These are phyloP conservation scores for Artemisia tridentata DNA, from an alignment of 129 eudicot genomes.

Conservation along the genomic window DNA sequence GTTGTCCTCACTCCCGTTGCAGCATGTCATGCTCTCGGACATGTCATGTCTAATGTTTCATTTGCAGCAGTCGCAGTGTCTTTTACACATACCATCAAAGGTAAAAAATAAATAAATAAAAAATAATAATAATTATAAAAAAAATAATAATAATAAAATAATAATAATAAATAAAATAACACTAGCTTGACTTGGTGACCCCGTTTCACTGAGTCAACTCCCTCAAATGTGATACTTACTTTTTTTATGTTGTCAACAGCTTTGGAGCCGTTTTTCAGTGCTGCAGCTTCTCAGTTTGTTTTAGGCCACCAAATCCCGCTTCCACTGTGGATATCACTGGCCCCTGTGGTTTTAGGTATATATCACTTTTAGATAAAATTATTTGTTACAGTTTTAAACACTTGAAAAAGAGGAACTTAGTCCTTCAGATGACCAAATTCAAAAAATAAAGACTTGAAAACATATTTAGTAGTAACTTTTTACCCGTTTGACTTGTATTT, in stretches of 20 bases:
- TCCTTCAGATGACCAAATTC: too few relatives aligned
- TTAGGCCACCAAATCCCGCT: slow-evolving; percentile 63
- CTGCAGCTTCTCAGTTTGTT: slow-evolving; percentile 67
- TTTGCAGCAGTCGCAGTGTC: slow-evolving; percentile 75
- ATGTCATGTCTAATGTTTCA: slow-evolving; percentile 66
- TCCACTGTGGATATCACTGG: slow-evolving; percentile 58
- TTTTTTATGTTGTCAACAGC: slow-evolving; percentile 36
- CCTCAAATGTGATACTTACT: neutral
- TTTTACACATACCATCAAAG: slow-evolving; percentile 64
- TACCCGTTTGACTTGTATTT: neutral
- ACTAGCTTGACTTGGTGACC: neutral
- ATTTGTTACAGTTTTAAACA: too few relatives aligned
- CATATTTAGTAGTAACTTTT: neutral
- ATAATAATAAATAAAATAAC: too few relatives aligned
- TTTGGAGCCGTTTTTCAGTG: slow-evolving; percentile 66
- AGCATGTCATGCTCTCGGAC: slow-evolving; percentile 63
- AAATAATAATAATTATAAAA: too few relatives aligned
- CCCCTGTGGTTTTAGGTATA: slow-evolving; percentile 61
- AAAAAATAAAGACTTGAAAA: neutral
- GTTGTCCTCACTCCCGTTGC: slow-evolving; percentile 59
- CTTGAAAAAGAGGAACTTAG: neutral
- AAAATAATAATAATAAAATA: too few relatives aligned
- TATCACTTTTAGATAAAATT: too few relatives aligned
- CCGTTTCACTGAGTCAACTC: slow-evolving; percentile 16
- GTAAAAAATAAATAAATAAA: too few relatives aligned